Percentiles rank a stretch among this genome's conserved stretches.
Conservation (phyloP, 2,329 filamentous ascomycete species). For the Botrytis fabae region DNA sequence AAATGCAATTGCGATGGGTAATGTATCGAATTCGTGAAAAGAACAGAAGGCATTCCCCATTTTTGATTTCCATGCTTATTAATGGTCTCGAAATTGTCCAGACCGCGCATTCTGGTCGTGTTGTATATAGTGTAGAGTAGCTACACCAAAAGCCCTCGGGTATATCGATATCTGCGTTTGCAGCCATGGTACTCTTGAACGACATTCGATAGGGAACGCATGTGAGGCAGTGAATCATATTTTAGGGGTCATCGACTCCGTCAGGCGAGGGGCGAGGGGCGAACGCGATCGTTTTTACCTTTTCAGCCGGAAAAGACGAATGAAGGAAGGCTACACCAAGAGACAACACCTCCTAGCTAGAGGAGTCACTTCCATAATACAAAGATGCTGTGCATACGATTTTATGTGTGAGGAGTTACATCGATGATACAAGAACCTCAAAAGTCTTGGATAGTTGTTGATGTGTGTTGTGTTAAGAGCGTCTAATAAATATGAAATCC, state of each 20-base stretch:
- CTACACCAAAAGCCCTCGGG: background rate
- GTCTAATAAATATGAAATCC: no score
- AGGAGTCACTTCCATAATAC: background rate
- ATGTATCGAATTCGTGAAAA: background rate
- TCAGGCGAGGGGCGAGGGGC: background rate
- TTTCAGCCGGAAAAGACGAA: background rate
- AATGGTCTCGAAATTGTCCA: background rate
- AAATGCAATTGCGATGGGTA: background rate
- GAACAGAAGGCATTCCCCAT: background rate
- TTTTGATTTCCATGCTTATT: background rate
- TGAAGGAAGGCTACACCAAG: background rate
- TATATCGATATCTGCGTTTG: background rate
- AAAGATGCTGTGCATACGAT: background rate
- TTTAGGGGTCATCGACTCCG: background rate
- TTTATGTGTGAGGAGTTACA: background rate
- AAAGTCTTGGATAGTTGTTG: background rate
- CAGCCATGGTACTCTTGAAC: background rate
- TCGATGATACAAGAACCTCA: background rate
- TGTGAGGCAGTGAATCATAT: background rate
- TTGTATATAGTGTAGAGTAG: background rate
- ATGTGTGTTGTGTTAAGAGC: background rate
- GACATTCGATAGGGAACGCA: background rate
- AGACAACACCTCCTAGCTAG: background rate
- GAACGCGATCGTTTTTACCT: background rate
- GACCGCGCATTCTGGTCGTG: background rate